A percentile compares a stretch with the other conserved stretches of the same genome.
phyloP scores from a whole-genome alignment of 768 basidiomycete species.

The Suillus subaureus region DNA sequence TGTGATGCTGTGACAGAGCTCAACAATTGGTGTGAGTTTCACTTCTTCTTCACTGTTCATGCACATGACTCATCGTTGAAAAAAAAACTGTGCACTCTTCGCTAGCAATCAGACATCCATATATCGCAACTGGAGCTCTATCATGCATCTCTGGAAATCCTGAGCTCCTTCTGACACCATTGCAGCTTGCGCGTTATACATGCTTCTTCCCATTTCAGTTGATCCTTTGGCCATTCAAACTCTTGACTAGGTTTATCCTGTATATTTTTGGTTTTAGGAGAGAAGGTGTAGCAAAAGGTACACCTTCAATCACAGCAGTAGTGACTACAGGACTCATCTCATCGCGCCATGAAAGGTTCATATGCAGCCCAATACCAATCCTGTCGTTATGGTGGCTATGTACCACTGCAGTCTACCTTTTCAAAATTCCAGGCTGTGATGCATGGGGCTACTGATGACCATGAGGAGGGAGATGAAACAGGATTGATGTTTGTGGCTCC shows the following conservation, averaged over 20 bases:
- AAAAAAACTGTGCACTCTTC: background rate
- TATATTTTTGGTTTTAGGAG: conserved; percentile 5
- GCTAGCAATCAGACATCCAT: conserved; percentile 8
- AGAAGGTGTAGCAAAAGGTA: conserved; percentile 6
- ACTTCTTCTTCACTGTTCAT: background rate
- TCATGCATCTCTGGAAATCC: background rate
- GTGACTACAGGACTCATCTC: background rate
- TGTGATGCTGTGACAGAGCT: background rate
- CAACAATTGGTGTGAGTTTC: conserved; percentile 8
- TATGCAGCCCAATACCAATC: conserved; percentile 11
- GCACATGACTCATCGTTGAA: background rate
- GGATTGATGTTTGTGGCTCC: background rate
- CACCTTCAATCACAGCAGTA: background rate
- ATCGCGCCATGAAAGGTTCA: background rate
- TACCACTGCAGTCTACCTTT: conserved; percentile 6
- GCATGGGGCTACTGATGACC: conserved; percentile 4
- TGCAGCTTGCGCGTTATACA: background rate
- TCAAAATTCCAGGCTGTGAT: conserved; percentile 3
- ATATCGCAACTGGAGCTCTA: background rate
- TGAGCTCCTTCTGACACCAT: conserved; percentile 6
- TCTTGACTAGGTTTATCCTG: conserved; percentile 1
- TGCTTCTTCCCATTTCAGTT: background rate
- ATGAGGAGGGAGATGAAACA: background rate
- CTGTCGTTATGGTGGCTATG: conserved; percentile 10
- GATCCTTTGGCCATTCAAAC: background rate